These are phyloP conservation scores for Mycena floridula DNA, from an alignment of 768 basidiomycete genomes.

Conservation along the genomic window DNA sequence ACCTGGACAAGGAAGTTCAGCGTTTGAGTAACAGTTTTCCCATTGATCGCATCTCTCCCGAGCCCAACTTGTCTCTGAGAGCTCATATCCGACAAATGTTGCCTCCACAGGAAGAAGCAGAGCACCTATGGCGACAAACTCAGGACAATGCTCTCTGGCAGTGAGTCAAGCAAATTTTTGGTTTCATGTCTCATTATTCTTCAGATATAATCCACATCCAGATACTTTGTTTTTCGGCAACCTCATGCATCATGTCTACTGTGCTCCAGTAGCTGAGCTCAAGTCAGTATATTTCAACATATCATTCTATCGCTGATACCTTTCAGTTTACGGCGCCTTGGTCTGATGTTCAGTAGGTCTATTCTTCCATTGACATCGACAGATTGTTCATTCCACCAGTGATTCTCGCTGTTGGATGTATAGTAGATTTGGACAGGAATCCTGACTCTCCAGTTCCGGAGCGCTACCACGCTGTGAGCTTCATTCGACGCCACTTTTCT, in stretches of 20 bases:
- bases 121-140: constrained; percentile 58
- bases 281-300: too few relatives aligned
- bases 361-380: too few relatives aligned
- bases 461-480: constrained; percentile 50
- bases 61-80: constrained; percentile 47
- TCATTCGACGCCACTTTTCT: too few relatives aligned
- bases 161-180: constrained; percentile 23
- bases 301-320: too few relatives aligned
- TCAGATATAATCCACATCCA: constrained; percentile 59
- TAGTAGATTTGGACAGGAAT: constrained; percentile 50
- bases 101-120: constrained; percentile 49
- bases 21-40: constrained; percentile 57
- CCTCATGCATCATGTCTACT: constrained; percentile 60
- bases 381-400: too few relatives aligned
- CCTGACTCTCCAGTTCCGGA: constrained; percentile 50
- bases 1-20: constrained; percentile 34
- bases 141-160: constrained; percentile 64
- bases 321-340: constrained; percentile 56
- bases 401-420: constrained; percentile 63
- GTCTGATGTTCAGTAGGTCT: constrained; percentile 59
- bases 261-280: constrained; percentile 40
- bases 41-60: constrained; percentile 38
- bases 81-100: constrained; percentile 51
- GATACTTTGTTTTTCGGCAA: constrained; percentile 62
- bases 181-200: not conserved